Conservation (phyloP, 2,329 filamentous ascomycete species). For the Ophiostoma australiae region DNA sequence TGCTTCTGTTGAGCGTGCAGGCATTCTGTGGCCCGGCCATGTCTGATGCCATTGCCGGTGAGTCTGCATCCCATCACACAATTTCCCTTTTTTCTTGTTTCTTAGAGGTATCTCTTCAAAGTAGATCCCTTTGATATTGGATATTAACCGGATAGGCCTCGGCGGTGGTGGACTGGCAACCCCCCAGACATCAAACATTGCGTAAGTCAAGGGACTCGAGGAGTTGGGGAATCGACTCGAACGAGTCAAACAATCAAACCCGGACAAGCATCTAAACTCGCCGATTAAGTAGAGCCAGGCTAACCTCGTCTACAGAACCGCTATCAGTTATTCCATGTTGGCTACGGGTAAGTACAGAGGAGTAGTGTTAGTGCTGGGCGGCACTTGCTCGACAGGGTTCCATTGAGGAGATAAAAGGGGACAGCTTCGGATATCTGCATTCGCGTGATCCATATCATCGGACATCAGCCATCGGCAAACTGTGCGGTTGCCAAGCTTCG, state of each 20-base stretch:
- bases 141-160: not conserved
- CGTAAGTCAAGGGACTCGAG: not conserved
- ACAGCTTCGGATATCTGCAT: not conserved
- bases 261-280: not conserved
- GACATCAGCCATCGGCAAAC: not conserved
- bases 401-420: not conserved
- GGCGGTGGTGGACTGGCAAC: constrained; percentile 10
- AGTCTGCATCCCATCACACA: not conserved
- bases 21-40: not conserved
- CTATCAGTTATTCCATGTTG: constrained; percentile 6
- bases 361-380: not conserved
- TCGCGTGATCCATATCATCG: not conserved
- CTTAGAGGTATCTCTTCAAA: not conserved
- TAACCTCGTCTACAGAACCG: not conserved
- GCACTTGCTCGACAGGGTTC: not conserved
- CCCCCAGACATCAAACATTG: constrained; percentile 1
- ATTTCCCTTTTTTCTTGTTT: not conserved
- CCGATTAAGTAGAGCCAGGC: not conserved
- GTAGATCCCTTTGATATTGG: not conserved
- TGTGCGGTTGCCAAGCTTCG: not conserved
- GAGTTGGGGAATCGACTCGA: too few species aligned
- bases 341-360: not conserved
- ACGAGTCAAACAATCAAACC: too few species aligned
- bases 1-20: not conserved
- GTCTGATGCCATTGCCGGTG: constrained; percentile 3